These are phyloP conservation scores for Plasmodium cynomolgi DNA, from an alignment of 169 alveolate species.

Conservation along the genomic window DNA sequence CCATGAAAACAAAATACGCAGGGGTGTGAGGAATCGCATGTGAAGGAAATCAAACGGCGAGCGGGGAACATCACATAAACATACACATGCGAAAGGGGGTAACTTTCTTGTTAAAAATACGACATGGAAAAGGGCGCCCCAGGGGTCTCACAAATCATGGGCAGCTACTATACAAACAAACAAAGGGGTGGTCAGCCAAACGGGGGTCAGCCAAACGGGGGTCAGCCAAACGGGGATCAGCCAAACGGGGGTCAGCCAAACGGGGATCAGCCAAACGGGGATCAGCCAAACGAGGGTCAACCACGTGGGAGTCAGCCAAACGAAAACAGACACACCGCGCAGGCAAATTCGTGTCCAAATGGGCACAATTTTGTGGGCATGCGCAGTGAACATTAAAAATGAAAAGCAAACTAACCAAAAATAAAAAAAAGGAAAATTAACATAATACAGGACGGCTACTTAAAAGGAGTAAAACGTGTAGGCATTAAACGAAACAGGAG, in stretches of 20 bases:
- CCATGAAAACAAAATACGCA: not conserved
- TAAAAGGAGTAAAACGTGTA: not conserved
- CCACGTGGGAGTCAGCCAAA: no score
- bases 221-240: not conserved
- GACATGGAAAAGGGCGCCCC: not conserved
- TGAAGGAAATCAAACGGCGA: not conserved
- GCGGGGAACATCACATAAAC: not conserved
- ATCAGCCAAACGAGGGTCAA: no score
- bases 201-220: not conserved
- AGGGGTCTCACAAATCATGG: not conserved
- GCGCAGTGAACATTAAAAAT: conserved; percentile 4
- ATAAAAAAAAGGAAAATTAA: not conserved
- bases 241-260: not conserved
- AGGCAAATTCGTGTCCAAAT: not conserved
- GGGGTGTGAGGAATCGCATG: not conserved
- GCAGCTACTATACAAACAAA: not conserved
- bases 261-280: no score
- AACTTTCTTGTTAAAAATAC: not conserved
- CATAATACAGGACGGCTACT: not conserved
- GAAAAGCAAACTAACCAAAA: not conserved
- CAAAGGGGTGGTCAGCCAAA: not conserved
- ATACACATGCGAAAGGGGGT: not conserved
- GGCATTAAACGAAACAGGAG: not conserved
- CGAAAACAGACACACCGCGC: not conserved
- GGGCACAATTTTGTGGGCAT: not conserved